phyloP scores from a whole-genome alignment of 306 rosid genomes.

The Quercus berberidifolia region DNA sequence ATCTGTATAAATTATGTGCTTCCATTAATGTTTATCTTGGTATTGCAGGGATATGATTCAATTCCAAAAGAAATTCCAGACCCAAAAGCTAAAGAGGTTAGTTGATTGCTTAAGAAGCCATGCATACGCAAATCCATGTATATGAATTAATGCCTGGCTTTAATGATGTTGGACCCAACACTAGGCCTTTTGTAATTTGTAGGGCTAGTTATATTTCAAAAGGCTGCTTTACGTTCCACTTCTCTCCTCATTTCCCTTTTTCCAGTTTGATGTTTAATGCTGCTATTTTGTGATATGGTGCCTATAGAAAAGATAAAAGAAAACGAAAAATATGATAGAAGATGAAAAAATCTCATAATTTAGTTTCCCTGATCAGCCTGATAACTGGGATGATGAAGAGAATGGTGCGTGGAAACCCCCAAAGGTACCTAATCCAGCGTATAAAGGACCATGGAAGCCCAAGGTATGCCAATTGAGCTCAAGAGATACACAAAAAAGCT shows the following conservation, averaged over 20 bases:
- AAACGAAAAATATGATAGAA: not conserved
- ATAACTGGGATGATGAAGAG: constrained; percentile 86
- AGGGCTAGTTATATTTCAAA: not conserved
- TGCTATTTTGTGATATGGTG: constrained; percentile 3
- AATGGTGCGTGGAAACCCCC: constrained; percentile 86
- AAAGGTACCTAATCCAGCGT: constrained; percentile 92
- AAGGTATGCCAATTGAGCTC: constrained; percentile 54
- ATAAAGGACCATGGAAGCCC: constrained; percentile 90
- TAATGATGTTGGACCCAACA: not conserved
- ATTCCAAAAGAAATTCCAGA: constrained; percentile 84
- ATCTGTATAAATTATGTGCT: constrained; percentile 10
- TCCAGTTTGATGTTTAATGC: constrained; percentile 6
- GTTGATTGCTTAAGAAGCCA: constrained; percentile 16
- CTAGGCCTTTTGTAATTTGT: no score
- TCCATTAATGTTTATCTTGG: constrained; percentile 21
- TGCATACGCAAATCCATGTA: not conserved
- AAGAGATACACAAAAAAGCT: constrained; percentile 7
- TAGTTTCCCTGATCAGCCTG: constrained; percentile 52
- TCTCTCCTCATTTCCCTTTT: constrained; percentile 1
- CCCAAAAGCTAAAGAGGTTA: constrained; percentile 80
- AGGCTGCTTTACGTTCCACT: not conserved
- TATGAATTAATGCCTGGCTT: not conserved
- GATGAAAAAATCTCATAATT: constrained; percentile 1
- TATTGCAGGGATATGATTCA: constrained; percentile 86
- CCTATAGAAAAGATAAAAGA: constrained; percentile 1